Percentiles rank a stretch among this genome's conserved stretches.
These are phyloP conservation scores for Sicyos baderoa DNA, from an alignment of 306 rosid species.

Conservation along the genomic window DNA sequence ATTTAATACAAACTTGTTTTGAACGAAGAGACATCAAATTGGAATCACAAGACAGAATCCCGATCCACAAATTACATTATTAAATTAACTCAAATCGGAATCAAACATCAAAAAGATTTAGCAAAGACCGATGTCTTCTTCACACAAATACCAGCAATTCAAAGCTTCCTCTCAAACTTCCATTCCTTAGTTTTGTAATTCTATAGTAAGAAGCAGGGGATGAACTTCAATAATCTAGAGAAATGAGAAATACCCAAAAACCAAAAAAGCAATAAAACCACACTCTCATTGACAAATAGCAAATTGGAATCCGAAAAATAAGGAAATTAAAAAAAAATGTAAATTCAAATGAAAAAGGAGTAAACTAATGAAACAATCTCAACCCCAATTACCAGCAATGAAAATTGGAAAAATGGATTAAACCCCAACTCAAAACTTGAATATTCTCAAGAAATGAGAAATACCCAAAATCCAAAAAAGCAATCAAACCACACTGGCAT, in stretches of 20 bases:
- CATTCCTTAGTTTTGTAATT: neutral
- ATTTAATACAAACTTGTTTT: neutral
- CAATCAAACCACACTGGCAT: neutral
- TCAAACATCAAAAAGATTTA: neutral
- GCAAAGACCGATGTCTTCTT: neutral
- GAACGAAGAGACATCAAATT: neutral
- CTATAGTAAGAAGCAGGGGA: neutral
- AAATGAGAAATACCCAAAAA: slow-evolving; percentile 5
- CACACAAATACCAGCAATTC: neutral
- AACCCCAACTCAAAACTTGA: neutral
- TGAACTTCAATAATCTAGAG: neutral
- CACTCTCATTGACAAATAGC: neutral
- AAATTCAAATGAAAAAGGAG: slow-evolving; percentile 6
- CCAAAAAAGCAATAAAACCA: neutral
- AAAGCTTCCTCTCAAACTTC: neutral
- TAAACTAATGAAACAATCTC: neutral
- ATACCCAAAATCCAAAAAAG: slow-evolving; percentile 4
- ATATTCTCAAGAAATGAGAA: neutral
- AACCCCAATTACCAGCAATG: neutral
- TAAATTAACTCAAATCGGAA: neutral
- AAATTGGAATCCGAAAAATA: neutral
- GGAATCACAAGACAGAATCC: neutral
- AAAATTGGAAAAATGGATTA: neutral
- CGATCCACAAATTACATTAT: neutral
- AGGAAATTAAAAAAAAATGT: slow-evolving; percentile 7